Base-by-base conservation (phyloP, 2,329 filamentous ascomycete species). In the Gremmenia infestans region DNA sequence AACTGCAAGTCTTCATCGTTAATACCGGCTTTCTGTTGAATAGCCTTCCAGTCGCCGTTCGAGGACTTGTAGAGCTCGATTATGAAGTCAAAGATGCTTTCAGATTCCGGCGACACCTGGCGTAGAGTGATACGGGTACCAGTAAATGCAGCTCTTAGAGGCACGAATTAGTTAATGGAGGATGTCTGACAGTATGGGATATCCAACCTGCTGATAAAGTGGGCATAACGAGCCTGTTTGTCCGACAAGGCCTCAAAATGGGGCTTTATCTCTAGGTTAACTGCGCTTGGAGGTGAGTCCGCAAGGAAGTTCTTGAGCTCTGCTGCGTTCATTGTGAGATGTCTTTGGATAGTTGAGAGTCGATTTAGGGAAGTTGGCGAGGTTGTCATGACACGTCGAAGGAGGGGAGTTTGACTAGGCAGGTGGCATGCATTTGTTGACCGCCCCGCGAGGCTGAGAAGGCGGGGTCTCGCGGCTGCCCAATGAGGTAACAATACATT, bases 251-350 rank as follows among this genome's bases (percentile, higher is more conserved):
- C 83, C 54, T 93, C 88, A 67, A 97, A 99, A 74, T 97, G 93
- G 70, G 91, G 89, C 75, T 91, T 91, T 71, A 97, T 94, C 71
- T 91, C 87, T 50, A 99, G 82, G 48, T 87, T 85, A 57, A 97
- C 93, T 55, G 97, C 84, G 49, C 86, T 88, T 1, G 94, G 94
- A 47, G 94, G 94, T 61, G 87, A 86, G 73, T 99, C 94, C 48
- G 94, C 92, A 59, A 96, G 81, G 72, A 96, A 97, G 70, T 96
- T 88, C 71, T 78, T 77, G 60, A 86, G 76, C 61, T 86, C 83
- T 63, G 80, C 73, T 56, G 80, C 72, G 65, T 83, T 76, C 81
- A 87, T 85, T 5, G 58, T 55, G 54, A 66, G 50, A 47, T 67
- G 59, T 50, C 57, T 48, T 56, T 63, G 62, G 28, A 63, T 57